These are phyloP conservation scores for Neonectria sp. DNA, from an alignment of 2,329 filamentous ascomycete genomes.

Conservation along the genomic window DNA sequence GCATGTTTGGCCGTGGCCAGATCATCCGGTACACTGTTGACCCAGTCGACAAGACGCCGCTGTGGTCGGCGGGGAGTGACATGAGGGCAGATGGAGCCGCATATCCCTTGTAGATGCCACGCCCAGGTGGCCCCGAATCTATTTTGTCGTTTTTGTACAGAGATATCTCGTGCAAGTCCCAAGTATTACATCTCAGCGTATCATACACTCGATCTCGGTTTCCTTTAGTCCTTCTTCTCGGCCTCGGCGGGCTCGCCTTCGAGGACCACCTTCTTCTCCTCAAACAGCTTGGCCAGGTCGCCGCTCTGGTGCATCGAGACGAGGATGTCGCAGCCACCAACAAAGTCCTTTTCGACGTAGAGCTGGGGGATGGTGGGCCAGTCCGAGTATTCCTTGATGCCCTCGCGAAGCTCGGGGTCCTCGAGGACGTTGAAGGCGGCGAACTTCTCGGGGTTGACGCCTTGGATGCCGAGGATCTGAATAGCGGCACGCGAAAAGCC, in stretches of 20 bases:
- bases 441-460: constrained; percentile 95
- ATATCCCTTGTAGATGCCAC: constrained; percentile 61
- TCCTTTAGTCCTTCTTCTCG: constrained; percentile 52
- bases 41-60: constrained; percentile 72
- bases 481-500: constrained; percentile 96
- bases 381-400: constrained; percentile 99
- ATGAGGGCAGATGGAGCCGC: constrained; percentile 85
- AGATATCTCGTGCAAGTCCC: constrained; percentile 42
- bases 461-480: constrained; percentile 94
- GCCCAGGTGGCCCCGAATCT: constrained; percentile 27
- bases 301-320: constrained; percentile 98
- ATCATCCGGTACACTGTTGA: constrained; percentile 86
- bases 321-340: constrained; percentile 97
- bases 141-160: constrained; percentile 45
- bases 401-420: constrained; percentile 87
- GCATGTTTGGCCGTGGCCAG: constrained; percentile 88
- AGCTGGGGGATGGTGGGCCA: constrained; percentile 99
- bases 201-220: constrained; percentile 41
- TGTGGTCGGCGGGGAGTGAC: constrained; percentile 94
- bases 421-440: constrained; percentile 98
- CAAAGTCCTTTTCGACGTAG: constrained; percentile 95
- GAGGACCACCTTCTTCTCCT: constrained; percentile 89
- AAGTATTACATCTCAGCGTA: constrained; percentile 46
- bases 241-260: constrained; percentile 61
- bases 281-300: constrained; percentile 90